phyloP scores from a whole-genome alignment of 2,329 filamentous ascomycete genomes.

The Paecilomyces sp. region DNA sequence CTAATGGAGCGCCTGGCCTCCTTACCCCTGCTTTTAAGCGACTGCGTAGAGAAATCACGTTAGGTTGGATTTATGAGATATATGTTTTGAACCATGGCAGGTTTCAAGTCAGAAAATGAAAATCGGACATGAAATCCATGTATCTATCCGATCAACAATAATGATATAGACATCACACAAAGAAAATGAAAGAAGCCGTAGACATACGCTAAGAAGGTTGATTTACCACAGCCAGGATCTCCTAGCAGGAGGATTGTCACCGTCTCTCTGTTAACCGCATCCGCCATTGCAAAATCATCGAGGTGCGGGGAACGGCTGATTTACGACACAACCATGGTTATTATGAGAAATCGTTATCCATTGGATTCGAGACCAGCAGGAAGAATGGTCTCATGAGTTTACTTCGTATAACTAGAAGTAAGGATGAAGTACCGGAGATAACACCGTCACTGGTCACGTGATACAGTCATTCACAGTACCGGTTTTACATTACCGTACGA shows the following conservation, averaged over 20 bases:
- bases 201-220: slow-evolving; percentile 55
- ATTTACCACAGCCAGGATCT: slow-evolving; percentile 54
- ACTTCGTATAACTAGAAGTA: background rate
- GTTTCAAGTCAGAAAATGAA: background rate
- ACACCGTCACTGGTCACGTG: background rate
- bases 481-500: slow-evolving; percentile 1
- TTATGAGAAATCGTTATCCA: background rate
- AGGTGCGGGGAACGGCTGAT: background rate
- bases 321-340: background rate
- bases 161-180: background rate
- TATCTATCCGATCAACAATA: background rate
- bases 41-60: background rate
- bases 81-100: background rate
- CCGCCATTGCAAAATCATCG: background rate
- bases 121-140: background rate
- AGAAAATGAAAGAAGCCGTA: background rate
- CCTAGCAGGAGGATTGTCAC: slow-evolving; percentile 49
- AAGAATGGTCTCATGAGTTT: background rate
- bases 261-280: slow-evolving; percentile 4
- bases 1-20: slow-evolving; percentile 13
- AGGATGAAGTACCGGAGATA: background rate
- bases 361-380: background rate
- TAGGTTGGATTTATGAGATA: background rate
- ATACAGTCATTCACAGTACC: background rate
- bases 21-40: slow-evolving; percentile 11